These are phyloP conservation scores for Fusarium sp. DNA, from an alignment of 2,329 filamentous ascomycete genomes.

Conservation along the genomic window DNA sequence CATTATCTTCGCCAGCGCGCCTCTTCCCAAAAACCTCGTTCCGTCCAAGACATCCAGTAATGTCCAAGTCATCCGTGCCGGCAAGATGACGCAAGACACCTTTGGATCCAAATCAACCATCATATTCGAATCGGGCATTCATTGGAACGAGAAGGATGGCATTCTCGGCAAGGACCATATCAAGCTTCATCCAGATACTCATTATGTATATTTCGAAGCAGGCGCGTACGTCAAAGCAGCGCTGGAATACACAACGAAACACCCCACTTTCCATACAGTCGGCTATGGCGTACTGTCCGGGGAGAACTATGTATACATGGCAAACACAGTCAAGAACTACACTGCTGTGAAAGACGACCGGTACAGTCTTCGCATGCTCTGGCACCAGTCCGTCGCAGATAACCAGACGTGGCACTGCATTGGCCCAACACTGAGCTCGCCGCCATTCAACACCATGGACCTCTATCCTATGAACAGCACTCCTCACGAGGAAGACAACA, in stretches of 20 bases:
- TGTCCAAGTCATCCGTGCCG: neutral
- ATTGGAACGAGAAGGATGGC: neutral
- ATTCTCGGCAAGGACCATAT: neutral
- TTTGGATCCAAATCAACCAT: neutral
- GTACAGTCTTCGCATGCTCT: neutral
- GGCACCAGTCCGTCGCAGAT: neutral
- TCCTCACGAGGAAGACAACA: neutral
- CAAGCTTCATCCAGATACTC: neutral
- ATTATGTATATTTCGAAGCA: neutral
- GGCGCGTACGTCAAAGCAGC: neutral
- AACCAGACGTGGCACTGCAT: neutral
- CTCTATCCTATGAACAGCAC: neutral
- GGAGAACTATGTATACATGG: neutral
- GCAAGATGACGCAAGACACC: neutral
- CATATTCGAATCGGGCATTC: neutral
- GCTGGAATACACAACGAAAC: neutral
- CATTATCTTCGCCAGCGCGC: neutral
- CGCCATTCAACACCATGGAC: neutral
- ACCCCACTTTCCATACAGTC: neutral
- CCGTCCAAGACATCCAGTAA: neutral
- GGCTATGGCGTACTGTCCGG: neutral
- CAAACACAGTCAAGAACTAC: neutral
- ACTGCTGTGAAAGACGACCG: neutral
- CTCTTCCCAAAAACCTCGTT: neutral
- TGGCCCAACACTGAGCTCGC: fast-evolving